Base-by-base conservation (phyloP, 495 filamentous ascomycete species). In the Physcia stellaris region DNA sequence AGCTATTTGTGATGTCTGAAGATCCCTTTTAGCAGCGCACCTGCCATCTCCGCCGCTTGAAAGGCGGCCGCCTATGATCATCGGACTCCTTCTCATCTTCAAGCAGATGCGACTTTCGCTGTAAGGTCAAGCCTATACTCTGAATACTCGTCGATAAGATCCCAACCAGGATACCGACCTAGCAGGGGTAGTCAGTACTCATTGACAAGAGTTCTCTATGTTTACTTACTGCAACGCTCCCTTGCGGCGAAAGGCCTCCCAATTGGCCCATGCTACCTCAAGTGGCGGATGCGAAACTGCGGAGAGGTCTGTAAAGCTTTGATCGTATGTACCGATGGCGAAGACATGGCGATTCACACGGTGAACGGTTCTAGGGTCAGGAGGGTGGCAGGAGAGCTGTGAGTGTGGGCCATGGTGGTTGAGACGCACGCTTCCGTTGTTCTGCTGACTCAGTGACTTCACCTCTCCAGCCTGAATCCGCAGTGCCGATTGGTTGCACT, bases 41-140 rank as follows among this genome's bases (percentile, higher is more conserved):
- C 79, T 99, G 90, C 90, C 90, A 99, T 70, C 86, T 71, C 55
- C 92, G 73, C 54, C 90, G 75, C 51, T 80, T 76, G 59, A 94
- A 87, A 4, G 92, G 85, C 22, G 90, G 90, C 48, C 90, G 67
- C 46, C 83, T 76, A 29, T 73, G 55, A 59, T 87, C 75, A 54
- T 84, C 75, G 2, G 81, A 75, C 26, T 70, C 71, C 60, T 93
- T 93, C 61, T 88, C 85, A 62, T 96, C 90, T 66, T 99, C 90
- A 48, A 95, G 75, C 39, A 99, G 77, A 65, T 99, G 90, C 40
- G 88, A 95, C 59, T 99, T 99, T 56, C 90, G 83, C 64, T 99
- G 90, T 16, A 96, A 72, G n/a, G 90, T 99, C 46, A 99, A 73
- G 47, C 90, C 90, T 49, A 99, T 64, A 54, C 85, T 92, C 56